A percentile compares a stretch with the other conserved stretches of the same genome.
Conservation (phyloP, 306 rosid species). For the Cyclanthera cordifolia region DNA sequence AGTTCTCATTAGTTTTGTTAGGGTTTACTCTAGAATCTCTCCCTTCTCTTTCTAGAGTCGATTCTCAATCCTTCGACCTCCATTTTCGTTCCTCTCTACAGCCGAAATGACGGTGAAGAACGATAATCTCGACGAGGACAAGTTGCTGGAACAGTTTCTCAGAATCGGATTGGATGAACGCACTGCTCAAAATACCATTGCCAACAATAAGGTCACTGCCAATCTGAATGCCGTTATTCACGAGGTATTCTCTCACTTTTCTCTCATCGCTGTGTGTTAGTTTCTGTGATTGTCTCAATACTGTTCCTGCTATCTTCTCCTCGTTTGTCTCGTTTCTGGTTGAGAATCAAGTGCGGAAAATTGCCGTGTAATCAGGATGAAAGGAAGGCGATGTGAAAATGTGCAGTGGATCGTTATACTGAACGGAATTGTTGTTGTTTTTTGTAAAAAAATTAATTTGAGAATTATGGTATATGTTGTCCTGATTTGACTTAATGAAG, state of each 20-base stretch:
- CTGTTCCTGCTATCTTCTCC: not conserved
- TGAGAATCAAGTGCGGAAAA: not conserved
- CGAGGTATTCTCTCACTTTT: constrained; percentile 37
- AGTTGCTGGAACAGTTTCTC: constrained; percentile 51
- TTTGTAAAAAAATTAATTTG: too few species aligned
- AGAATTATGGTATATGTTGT: not conserved
- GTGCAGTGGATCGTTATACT: not conserved
- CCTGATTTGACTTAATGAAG: not conserved
- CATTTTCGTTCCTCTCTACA: not conserved
- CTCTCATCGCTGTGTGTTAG: not conserved
- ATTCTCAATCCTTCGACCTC: not conserved
- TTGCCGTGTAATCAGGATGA: not conserved
- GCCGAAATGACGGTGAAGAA: constrained; percentile 45
- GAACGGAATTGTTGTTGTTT: not conserved
- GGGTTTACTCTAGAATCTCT: too few species aligned
- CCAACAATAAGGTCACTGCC: constrained; percentile 72
- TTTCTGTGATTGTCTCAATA: not conserved
- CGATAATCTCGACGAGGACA: constrained; percentile 48
- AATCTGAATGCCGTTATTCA: constrained; percentile 68
- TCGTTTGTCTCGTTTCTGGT: not conserved
- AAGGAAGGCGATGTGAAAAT: not conserved
- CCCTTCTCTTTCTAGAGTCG: not conserved
- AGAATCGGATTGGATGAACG: constrained; percentile 70
- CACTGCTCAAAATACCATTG: constrained; percentile 77
- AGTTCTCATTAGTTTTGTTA: not conserved